Evolutionary conservation across 352 stramenopile genomes (phyloP).

Genomic region (Blastocystis sp.): DNA sequence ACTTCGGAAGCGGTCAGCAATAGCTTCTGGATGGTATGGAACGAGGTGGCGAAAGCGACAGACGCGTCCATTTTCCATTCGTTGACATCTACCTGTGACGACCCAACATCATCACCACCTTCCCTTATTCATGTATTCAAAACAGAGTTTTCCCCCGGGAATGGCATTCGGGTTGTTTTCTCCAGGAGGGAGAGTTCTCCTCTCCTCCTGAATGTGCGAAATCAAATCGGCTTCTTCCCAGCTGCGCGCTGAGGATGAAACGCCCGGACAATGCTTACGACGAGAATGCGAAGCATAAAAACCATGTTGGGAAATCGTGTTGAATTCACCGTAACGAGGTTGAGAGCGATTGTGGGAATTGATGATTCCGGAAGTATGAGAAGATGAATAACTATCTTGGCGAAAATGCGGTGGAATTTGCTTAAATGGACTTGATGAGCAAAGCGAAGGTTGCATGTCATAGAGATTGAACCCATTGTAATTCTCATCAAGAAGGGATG

Average conservation of each 20-base stretch:
- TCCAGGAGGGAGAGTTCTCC: neutral
- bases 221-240: neutral
- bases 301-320: too few relatives aligned
- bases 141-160: constrained; percentile 32
- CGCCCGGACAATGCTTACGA: too few relatives aligned
- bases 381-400: too few relatives aligned
- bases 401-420: too few relatives aligned
- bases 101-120: neutral
- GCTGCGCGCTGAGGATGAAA: neutral
- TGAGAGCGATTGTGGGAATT: too few relatives aligned
- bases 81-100: neutral
- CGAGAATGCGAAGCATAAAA: too few relatives aligned
- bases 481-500: too few relatives aligned
- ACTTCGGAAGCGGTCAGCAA: constrained; percentile 26
- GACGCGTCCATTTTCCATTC: neutral
- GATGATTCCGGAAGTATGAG: too few relatives aligned
- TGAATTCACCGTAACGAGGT: too few relatives aligned
- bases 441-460: too few relatives aligned
- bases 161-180: constrained; percentile 50
- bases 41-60: constrained; percentile 53
- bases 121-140: constrained; percentile 56
- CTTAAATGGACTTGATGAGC: too few relatives aligned
- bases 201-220: neutral
- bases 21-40: constrained; percentile 30
- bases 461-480: too few relatives aligned